phyloP scores from a whole-genome alignment of 2,329 filamentous ascomycete species.

The Ophiostoma fasciatum region DNA sequence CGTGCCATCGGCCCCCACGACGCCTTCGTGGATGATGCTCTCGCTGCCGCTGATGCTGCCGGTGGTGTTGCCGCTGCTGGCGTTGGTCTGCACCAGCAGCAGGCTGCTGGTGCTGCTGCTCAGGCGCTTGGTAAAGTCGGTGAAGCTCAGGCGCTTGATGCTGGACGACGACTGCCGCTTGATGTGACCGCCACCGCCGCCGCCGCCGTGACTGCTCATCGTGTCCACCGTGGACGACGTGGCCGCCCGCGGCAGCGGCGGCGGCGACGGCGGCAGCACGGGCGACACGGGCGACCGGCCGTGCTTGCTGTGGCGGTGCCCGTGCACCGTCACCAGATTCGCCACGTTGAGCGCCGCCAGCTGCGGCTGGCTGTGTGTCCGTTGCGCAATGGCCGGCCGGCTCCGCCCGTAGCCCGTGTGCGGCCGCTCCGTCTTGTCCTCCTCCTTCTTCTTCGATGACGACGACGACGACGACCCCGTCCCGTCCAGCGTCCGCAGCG shows the following conservation, averaged over 20 bases:
- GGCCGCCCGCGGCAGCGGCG: conserved; percentile 10
- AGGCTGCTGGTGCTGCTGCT: conserved; percentile 47
- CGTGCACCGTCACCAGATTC: conserved; percentile 28
- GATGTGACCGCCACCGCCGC: no score
- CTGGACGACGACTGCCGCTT: conserved; percentile 39
- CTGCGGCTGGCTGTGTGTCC: conserved; percentile 34
- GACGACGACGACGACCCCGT: no score
- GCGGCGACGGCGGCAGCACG: conserved; percentile 8
- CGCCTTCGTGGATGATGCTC: conserved; percentile 16
- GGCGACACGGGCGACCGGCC: conserved; percentile 13
- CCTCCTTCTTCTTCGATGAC: no score
- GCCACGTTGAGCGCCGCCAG: conserved; percentile 29
- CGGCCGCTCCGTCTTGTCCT: no score
- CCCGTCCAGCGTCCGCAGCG: conserved; percentile 18
- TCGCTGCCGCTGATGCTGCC: conserved; percentile 21
- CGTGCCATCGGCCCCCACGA: neutral
- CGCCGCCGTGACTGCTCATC: neutral
- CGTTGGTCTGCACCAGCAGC: conserved; percentile 41
- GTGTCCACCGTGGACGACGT: conserved; percentile 2
- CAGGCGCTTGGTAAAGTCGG: conserved; percentile 44
- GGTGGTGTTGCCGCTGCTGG: conserved; percentile 30
- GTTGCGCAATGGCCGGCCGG: conserved; percentile 27
- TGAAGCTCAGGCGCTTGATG: conserved; percentile 44
- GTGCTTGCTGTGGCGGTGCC: conserved; percentile 19
- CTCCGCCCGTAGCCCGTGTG: conserved; percentile 37